Evolutionary conservation across 2,329 filamentous ascomycete genomes (phyloP), one percentile per base, ranked within the genome.

Genomic region (Gnomoniopsis sp.): DNA sequence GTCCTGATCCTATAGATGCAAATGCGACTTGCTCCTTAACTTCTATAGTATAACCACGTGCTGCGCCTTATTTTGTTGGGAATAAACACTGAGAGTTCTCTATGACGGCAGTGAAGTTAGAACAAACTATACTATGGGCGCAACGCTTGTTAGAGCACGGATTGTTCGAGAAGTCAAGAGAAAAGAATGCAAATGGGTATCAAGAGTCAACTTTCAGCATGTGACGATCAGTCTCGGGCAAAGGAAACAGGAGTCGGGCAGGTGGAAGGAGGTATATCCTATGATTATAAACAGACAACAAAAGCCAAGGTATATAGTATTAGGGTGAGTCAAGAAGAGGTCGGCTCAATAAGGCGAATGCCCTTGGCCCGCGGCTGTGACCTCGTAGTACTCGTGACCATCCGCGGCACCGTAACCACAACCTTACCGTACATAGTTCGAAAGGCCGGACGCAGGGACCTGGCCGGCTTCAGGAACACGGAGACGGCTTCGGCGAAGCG

Each of bases 1-100:
- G 41, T 72, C 58, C 65, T 69, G 55, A 2, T 11, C 21, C 12
- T 34, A 70, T 68, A n/a, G 12, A 6, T 33, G 38, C 22, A 19
- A 12, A 34, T 44, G 23, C 38, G 19, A 17, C 46, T 46, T 47
- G 46, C 19, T 34, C 23, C 38, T 8, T 21, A 34, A 11, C 4
- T 30, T 30, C 26, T 30, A 30, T 30, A 2, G 8, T n/a, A 34
- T 19, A 33, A 2, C 7, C 6, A 17, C 30, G 15, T 22, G 6
- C n/a, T 26, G 2, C 22, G 30, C 19, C 4, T 7, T 36, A 3
- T 19, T 23, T 19, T 43, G 22, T 49, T 23, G 23, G n/a, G 33
- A 30, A n/a, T 15, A 22, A 43, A n/a, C 43, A 26, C 23, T 19
- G 6, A 44, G 23, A 49, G 3, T 33, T 30, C 26, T 34, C 36